Conservation (phyloP, 176 grass and related monocot genomes). For the Rhynchospora tenuis region DNA sequence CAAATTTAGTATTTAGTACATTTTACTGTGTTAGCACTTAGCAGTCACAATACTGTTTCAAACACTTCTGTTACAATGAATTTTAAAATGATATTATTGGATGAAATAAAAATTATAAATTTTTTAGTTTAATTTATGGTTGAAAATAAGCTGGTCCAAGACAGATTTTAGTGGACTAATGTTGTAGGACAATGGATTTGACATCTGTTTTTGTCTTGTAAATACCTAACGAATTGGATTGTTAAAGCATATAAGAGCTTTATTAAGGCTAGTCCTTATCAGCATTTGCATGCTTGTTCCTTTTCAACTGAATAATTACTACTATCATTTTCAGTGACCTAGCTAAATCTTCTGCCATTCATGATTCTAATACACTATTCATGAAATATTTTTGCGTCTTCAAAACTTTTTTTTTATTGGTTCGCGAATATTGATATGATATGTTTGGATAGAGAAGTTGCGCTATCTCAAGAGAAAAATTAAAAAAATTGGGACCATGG, state of each 20-base stretch:
- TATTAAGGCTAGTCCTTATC: constrained; percentile 10
- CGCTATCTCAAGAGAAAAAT: background rate
- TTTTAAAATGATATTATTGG: no score
- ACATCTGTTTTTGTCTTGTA: constrained; percentile 5
- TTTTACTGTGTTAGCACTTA: background rate
- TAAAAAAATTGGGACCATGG: constrained; percentile 1
- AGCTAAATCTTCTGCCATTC: background rate
- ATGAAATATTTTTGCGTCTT: background rate
- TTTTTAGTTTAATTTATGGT: background rate
- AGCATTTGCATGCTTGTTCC: constrained; percentile 19
- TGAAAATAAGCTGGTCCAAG: constrained; percentile 12
- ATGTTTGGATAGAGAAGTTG: background rate
- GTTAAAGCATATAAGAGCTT: background rate
- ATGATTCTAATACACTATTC: background rate
- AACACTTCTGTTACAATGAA: no score
- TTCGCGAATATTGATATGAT: background rate
- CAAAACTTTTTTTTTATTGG: background rate
- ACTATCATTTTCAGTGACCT: background rate
- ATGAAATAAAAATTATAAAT: background rate
- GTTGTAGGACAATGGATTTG: background rate
- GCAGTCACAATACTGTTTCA: no score
- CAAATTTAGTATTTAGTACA: background rate
- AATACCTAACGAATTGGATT: constrained; percentile 7
- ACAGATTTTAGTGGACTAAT: background rate
- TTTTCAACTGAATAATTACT: constrained; percentile 1